These are phyloP conservation scores for Infundibulicybe gibba DNA, from an alignment of 768 basidiomycete species.

Conservation along the genomic window DNA sequence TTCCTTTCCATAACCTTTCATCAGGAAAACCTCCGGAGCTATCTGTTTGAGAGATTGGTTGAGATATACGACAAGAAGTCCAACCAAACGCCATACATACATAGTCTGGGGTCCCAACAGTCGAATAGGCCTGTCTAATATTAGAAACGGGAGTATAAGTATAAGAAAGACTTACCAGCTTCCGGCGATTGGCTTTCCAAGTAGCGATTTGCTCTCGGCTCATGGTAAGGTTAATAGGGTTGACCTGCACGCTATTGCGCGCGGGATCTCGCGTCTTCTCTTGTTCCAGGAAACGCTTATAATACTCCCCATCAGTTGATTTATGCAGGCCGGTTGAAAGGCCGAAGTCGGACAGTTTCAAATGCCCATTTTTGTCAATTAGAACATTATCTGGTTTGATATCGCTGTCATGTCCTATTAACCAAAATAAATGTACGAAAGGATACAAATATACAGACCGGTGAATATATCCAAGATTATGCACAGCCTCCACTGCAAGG, in stretches of 20 bases:
- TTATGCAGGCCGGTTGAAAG: conserved; percentile 98
- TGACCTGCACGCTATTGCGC: conserved; percentile 96
- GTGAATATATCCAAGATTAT: conserved; percentile 98
- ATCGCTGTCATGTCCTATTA: conserved; percentile 52
- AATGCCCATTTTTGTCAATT: conserved; percentile 94
- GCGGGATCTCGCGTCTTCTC: conserved; percentile 61
- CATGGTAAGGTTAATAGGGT: conserved; percentile 97
- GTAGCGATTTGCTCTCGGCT: conserved; percentile 95
- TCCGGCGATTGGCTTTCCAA: conserved; percentile 98
- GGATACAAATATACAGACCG: conserved; percentile 49
- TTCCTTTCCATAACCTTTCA: conserved; percentile 97
- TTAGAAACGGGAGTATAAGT: conserved; percentile 4
- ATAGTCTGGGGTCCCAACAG: conserved; percentile 64
- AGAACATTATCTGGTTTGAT: conserved; percentile 99
- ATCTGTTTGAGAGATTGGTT: conserved; percentile 48
- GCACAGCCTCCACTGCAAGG: conserved; percentile 96
- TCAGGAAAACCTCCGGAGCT: conserved; percentile 94
- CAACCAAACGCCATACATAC: conserved; percentile 36
- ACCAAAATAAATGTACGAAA: no score
- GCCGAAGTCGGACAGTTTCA: conserved; percentile 98
- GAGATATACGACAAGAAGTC: neutral
- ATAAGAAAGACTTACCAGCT: conserved; percentile 57
- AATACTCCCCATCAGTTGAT: conserved; percentile 89
- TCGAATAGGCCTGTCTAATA: conserved; percentile 80
- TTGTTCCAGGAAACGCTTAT: conserved; percentile 86